Conservation (phyloP, 1,139 yeast genomes). For the Hanseniaspora sp. region DNA sequence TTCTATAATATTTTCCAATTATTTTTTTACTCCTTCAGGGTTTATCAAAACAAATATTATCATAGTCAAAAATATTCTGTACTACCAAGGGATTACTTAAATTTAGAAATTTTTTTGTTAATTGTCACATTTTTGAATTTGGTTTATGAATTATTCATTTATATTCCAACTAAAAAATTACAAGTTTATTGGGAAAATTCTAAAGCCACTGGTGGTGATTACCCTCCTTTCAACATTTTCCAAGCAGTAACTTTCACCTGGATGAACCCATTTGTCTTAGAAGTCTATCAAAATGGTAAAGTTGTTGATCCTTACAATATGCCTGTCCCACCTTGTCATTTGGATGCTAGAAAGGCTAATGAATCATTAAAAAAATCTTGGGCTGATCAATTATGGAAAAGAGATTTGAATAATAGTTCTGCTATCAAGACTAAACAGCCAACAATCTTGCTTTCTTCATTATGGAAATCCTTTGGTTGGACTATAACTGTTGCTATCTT, state of each 20-base stretch:
- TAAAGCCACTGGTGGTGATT: slow-evolving; percentile 20
- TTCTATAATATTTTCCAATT: slow-evolving; percentile 26
- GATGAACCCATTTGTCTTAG: slow-evolving; percentile 47
- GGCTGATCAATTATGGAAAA: slow-evolving; percentile 30
- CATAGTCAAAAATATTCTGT: slow-evolving; percentile 25
- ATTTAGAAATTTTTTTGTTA: slow-evolving; percentile 23
- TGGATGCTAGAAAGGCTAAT: slow-evolving; percentile 36
- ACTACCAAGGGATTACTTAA: slow-evolving; percentile 21
- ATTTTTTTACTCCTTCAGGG: slow-evolving; percentile 22
- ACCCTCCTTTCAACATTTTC: slow-evolving; percentile 38
- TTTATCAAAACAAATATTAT: slow-evolving; percentile 24
- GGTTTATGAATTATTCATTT: slow-evolving; percentile 33
- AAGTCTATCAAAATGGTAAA: slow-evolving; percentile 38
- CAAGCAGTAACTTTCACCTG: slow-evolving; percentile 47
- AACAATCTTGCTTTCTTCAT: slow-evolving; percentile 35
- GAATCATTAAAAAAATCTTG: slow-evolving; percentile 31
- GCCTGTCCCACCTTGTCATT: slow-evolving; percentile 43
- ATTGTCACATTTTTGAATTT: slow-evolving; percentile 33
- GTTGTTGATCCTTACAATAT: slow-evolving; percentile 42
- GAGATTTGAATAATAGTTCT: slow-evolving; percentile 13
- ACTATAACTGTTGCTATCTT: slow-evolving; percentile 36
- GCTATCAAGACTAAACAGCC: slow-evolving; percentile 10
- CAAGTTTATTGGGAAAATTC: slow-evolving; percentile 31
- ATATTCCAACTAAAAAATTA: slow-evolving; percentile 39
- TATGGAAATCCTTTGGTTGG: slow-evolving; percentile 41